Base-by-base conservation (phyloP, 1,139 yeast genomes). In the Scheffersomyces insectosa region DNA sequence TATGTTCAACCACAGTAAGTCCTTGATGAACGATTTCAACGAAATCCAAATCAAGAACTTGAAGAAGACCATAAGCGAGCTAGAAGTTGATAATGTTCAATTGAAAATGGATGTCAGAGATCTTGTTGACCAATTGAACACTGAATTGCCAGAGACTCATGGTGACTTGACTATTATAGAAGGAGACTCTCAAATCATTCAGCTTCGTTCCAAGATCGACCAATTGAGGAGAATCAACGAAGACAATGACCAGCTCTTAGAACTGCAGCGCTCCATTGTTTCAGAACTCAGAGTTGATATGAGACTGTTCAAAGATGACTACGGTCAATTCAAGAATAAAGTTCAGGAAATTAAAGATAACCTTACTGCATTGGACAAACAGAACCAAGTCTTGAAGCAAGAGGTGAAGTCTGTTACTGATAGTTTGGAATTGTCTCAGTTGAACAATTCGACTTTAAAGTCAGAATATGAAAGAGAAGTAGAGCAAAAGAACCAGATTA, bases 251-350 rank as follows among this genome's bases (percentile, higher is more conserved):
- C 33, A 33, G 8, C 14, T 46, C 3, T 39, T 44, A 14, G 40
- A 35, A 5, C 49, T 43, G 7, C 51, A 56, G 32, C 54, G 51
- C 33, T 37, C 44, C 1, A 20, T 42, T 6, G 34, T 31, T n/a
- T 14, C 34, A 14, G 34, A 31, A 5, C 39, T 54, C 25, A 43
- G 37, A 16, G 35, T 42, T 16, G 50, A 48, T 34, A 36, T 59
- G 35, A 43, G 39, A 6, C 55, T 48, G 7, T 44, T 59, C 37
- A 47, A 47, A 33, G 37, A 41, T 1, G 63, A 59, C 8, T 47
- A 52, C 23, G 44, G 45, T 5, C 42, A 47, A 11, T 53, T 56
- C 41, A 50, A 46, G 16, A 14, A 41, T 7, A 44, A 47, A 4
- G 41, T 53, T 10, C 51, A 49, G 7, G 42, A 47, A 10, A 45